A percentile compares a stretch with the other conserved stretches of the same genome.
These are phyloP conservation scores for Rhodamnia argentea DNA, from an alignment of 345 rosid genomes.

Conservation along the genomic window DNA sequence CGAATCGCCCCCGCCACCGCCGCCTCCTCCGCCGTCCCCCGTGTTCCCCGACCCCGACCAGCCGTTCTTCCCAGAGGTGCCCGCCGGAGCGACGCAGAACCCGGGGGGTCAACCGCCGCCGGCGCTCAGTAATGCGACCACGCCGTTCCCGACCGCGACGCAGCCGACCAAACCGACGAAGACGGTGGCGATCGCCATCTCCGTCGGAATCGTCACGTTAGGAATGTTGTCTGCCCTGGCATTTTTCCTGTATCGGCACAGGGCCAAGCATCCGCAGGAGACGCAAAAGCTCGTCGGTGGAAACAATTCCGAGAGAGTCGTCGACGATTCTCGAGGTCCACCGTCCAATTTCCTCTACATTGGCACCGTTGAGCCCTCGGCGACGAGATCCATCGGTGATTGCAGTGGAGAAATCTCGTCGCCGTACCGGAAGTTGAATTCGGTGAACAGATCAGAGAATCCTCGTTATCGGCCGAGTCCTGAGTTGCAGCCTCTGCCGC, in stretches of 20 bases:
- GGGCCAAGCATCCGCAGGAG: conserved; percentile 45
- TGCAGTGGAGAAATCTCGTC: conserved; percentile 31
- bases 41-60: conserved; percentile 47
- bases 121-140: conserved; percentile 40
- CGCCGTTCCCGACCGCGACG: conserved; percentile 55
- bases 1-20: conserved; percentile 15
- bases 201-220: conserved; percentile 85
- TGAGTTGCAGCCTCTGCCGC: conserved; percentile 90
- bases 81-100: conserved; percentile 31
- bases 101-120: conserved; percentile 41
- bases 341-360: conserved; percentile 75
- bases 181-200: conserved; percentile 74
- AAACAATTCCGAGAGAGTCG: conserved; percentile 26
- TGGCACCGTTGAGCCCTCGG: conserved; percentile 86
- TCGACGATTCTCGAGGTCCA: conserved; percentile 41
- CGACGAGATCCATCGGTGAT: conserved; percentile 16
- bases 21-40: conserved; percentile 39
- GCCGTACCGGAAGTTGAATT: conserved; percentile 65
- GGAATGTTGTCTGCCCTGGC: conserved; percentile 92
- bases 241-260: conserved; percentile 77
- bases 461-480: conserved; percentile 84
- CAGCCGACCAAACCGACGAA: conserved; percentile 69
- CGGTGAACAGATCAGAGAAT: conserved; percentile 60
- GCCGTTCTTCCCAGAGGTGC: conserved; percentile 89
- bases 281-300: conserved; percentile 67